These are phyloP conservation scores for Chlamydomonas incerta DNA, from an alignment of 139 green algal species.

Conservation along the genomic window DNA sequence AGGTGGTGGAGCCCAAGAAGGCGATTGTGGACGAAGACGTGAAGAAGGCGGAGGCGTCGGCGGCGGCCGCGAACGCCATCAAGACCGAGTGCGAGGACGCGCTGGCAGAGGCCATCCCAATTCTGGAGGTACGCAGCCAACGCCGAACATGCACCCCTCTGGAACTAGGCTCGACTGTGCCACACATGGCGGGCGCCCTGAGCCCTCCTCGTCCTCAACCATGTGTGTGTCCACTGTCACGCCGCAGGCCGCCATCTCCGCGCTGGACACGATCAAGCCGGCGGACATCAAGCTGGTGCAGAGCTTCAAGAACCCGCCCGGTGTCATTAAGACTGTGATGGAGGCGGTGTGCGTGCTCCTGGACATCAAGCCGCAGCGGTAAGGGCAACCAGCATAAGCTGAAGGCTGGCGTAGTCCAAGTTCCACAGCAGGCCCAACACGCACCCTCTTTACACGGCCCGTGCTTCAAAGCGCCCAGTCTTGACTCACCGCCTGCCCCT, in stretches of 20 bases:
- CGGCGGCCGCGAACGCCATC: conserved; percentile 77
- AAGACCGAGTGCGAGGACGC: conserved; percentile 86
- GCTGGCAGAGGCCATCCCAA: conserved; percentile 70
- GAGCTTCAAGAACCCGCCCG: conserved; percentile 79
- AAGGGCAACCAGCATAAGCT: too few species aligned
- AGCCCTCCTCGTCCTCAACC: not conserved
- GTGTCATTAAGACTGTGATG: conserved; percentile 82
- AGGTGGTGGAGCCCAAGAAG: conserved; percentile 71
- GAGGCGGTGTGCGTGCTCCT: conserved; percentile 67
- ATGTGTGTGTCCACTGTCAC: not conserved
- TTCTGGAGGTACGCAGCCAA: conserved; percentile 48
- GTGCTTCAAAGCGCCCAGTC: too few species aligned
- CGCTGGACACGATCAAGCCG: conserved; percentile 88
- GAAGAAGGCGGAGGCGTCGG: conserved; percentile 67
- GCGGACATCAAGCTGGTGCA: conserved; percentile 81
- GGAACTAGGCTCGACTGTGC: too few species aligned
- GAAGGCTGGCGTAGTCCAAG: too few species aligned
- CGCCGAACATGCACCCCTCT: too few species aligned
- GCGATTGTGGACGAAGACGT: conserved; percentile 78
- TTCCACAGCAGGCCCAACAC: too few species aligned
- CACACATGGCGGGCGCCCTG: too few species aligned
- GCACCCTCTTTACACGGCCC: too few species aligned
- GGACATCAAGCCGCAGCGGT: conserved; percentile 54
- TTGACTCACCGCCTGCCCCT: too few species aligned
- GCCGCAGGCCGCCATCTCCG: conserved; percentile 48